These are phyloP conservation scores for Aspergillus asperescens DNA, from an alignment of 495 filamentous ascomycete genomes.

Conservation along the genomic window DNA sequence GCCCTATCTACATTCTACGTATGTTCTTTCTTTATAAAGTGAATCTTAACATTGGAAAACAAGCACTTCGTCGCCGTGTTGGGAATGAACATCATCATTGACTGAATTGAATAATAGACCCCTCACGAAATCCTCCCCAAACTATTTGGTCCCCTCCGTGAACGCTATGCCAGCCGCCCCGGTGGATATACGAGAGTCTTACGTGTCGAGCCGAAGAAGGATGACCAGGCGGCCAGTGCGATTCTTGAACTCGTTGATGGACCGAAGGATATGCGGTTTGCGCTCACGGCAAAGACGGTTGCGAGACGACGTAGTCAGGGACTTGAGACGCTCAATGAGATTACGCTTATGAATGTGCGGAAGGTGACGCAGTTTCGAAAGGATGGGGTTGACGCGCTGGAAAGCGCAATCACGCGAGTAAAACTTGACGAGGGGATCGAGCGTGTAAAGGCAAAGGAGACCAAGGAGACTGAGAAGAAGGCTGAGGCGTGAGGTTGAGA, in stretches of 20 bases:
- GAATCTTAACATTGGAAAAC: not conserved
- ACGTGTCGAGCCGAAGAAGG: slow-evolving; percentile 66
- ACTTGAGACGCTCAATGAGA: slow-evolving; percentile 51
- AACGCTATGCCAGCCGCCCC: slow-evolving; percentile 72
- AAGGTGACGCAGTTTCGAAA: slow-evolving; percentile 81
- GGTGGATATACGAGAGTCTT: slow-evolving; percentile 95
- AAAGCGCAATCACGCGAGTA: slow-evolving; percentile 64
- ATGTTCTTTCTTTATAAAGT: slow-evolving; percentile 30
- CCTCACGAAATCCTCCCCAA: slow-evolving; percentile 71
- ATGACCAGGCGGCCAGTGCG: slow-evolving; percentile 78
- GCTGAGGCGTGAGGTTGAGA: not conserved
- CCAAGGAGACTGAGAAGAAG: not conserved
- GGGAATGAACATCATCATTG: not conserved
- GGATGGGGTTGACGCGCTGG: slow-evolving; percentile 60
- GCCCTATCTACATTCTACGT: slow-evolving; percentile 79
- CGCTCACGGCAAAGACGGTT: slow-evolving; percentile 77
- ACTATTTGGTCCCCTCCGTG: slow-evolving; percentile 75
- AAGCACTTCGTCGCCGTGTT: too few species aligned
- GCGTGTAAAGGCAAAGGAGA: not conserved
- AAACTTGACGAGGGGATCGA: slow-evolving; percentile 18
- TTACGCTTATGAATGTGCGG: slow-evolving; percentile 69
- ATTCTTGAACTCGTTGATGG: slow-evolving; percentile 97
- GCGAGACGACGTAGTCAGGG: slow-evolving; percentile 53
- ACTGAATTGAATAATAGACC: slow-evolving; percentile 33
- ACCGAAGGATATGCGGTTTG: slow-evolving; percentile 90